Percentiles rank a stretch among this genome's conserved stretches.
phyloP scores from a whole-genome alignment of 495 filamentous ascomycete species.

The Xylaria sp. region DNA sequence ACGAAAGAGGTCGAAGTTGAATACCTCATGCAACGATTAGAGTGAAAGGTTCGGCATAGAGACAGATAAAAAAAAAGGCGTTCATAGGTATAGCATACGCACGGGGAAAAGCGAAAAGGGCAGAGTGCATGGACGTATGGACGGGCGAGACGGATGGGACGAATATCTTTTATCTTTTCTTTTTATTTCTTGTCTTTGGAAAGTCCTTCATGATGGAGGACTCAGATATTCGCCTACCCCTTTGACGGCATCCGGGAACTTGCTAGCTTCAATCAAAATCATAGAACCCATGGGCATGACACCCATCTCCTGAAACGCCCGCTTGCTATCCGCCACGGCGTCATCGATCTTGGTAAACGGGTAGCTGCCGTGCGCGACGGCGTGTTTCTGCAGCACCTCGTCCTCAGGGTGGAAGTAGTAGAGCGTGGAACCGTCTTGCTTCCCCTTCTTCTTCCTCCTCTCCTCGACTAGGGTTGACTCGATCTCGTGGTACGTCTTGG shows the following conservation, averaged over 20 bases:
- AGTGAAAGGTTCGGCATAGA: conserved; percentile 37
- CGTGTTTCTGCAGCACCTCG: conserved; percentile 81
- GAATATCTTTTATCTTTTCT: conserved; percentile 9
- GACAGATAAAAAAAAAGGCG: neutral
- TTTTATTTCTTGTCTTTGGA: conserved; percentile 30
- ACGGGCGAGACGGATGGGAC: neutral
- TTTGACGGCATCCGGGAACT: conserved; percentile 71
- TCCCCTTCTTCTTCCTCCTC: conserved; percentile 73
- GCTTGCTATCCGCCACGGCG: conserved; percentile 83
- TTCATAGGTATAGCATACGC: conserved; percentile 20
- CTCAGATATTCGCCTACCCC: conserved; percentile 74
- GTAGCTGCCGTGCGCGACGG: conserved; percentile 67
- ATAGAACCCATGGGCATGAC: conserved; percentile 82
- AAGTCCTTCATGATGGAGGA: conserved; percentile 42
- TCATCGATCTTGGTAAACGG: conserved; percentile 82
- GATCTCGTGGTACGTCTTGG: conserved; percentile 89
- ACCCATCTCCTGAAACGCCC: conserved; percentile 92
- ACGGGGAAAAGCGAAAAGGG: conserved; percentile 1
- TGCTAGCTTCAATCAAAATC: conserved; percentile 75
- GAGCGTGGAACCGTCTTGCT: conserved; percentile 60
- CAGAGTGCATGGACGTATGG: conserved; percentile 14
- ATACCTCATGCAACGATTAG: conserved; percentile 93
- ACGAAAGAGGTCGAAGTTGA: conserved; percentile 98
- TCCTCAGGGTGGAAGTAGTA: conserved; percentile 99
- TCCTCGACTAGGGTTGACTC: conserved; percentile 78